phyloP scores from a whole-genome alignment of 2,329 filamentous ascomycete species.

The Apiospora saccharicola region DNA sequence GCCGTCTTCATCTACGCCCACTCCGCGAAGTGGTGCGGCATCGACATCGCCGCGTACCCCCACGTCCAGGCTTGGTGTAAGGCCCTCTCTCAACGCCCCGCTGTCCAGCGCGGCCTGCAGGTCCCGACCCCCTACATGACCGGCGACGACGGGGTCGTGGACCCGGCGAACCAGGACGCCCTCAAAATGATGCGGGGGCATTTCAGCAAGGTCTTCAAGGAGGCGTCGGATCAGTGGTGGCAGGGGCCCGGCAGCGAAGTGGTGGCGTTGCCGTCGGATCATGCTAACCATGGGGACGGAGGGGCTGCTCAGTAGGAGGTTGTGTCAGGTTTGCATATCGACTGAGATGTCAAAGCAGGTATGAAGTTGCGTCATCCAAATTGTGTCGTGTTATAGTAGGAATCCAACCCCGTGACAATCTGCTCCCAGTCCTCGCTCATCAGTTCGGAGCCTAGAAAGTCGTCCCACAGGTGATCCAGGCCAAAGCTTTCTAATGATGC shows the following conservation, averaged over 20 bases:
- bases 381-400: constrained; percentile 27
- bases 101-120: constrained; percentile 33
- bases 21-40: constrained; percentile 35
- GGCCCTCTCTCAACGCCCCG: constrained; percentile 31
- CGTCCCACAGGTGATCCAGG: constrained; percentile 31
- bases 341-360: too few species aligned
- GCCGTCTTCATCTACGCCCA: constrained; percentile 35
- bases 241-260: constrained; percentile 21
- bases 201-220: not conserved
- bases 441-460: constrained; percentile 30
- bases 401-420: constrained; percentile 36
- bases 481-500: constrained; percentile 19
- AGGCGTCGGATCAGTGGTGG: constrained; percentile 26
- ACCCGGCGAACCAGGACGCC: constrained; percentile 27
- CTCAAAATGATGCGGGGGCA: constrained; percentile 30
- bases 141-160: constrained; percentile 31
- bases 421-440: constrained; percentile 35
- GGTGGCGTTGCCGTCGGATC: constrained; percentile 30
- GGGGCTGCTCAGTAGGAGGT: not conserved
- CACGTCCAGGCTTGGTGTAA: constrained; percentile 35
- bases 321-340: too few species aligned
- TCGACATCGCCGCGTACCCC: constrained; percentile 34
- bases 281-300: constrained; percentile 26
- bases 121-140: constrained; percentile 33
- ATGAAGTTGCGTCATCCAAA: not conserved